Evolutionary conservation across 345 rosid genomes (phyloP).

Genomic region (Gynandropsis gynandra): DNA sequence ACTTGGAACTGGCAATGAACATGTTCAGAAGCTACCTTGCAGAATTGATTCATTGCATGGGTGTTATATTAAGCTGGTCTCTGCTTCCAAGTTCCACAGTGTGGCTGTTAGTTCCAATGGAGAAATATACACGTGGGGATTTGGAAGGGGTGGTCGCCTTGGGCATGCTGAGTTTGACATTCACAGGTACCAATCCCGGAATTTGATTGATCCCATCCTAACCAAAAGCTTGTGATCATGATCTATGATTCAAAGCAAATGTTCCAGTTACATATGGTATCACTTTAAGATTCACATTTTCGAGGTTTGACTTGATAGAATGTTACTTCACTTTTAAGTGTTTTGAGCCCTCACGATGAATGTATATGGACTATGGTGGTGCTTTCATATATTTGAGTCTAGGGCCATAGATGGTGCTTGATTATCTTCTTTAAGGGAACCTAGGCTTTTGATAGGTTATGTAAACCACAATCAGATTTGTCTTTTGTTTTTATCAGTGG

Average conservation of each 20-base stretch:
- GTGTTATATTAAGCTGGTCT: conserved; percentile 53
- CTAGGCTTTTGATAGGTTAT: not conserved
- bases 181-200: conserved; percentile 55
- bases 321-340: too few relatives aligned
- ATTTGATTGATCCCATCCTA: conserved; percentile 2
- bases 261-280: conserved; percentile 3
- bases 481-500: conserved; percentile 44
- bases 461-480: conserved; percentile 3
- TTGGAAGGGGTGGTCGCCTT: conserved; percentile 98
- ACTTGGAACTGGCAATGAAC: conserved; percentile 90
- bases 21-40: conserved; percentile 81
- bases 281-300: not conserved
- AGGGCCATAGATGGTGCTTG: not conserved
- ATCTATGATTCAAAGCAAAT: not conserved
- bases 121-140: conserved; percentile 94
- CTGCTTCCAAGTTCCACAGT: conserved; percentile 96
- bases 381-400: not conserved
- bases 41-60: conserved; percentile 89
- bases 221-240: not conserved
- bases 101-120: conserved; percentile 69
- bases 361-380: too few relatives aligned
- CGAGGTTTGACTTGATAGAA: not conserved
- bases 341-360: too few relatives aligned
- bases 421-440: not conserved
- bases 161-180: conserved; percentile 99